Percentiles rank a stretch among this genome's conserved stretches.
These are phyloP conservation scores for Acanthamoeba triangularis DNA, from an alignment of 208 protist genomes.

Conservation along the genomic window DNA sequence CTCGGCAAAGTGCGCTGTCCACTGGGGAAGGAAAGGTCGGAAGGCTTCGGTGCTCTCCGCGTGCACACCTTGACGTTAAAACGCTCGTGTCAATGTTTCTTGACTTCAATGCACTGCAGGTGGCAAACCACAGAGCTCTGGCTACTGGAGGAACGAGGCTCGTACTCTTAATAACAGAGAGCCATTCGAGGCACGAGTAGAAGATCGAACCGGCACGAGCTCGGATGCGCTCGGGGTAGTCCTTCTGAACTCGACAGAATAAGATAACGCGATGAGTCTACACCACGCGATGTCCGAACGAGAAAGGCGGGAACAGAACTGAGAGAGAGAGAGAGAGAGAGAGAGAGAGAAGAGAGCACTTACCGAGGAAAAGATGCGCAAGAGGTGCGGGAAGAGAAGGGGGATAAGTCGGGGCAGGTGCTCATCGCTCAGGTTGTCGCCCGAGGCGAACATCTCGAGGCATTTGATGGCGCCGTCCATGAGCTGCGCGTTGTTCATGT, in stretches of 20 bases:
- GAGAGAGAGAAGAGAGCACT: not conserved
- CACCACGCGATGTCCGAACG: not conserved
- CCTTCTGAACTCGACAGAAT: not conserved
- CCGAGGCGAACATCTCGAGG: slow-evolving; percentile 70
- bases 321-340: not conserved
- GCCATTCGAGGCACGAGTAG: slow-evolving; percentile 43
- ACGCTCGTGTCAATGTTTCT: not conserved
- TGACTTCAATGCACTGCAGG: not conserved
- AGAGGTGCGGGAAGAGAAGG: slow-evolving; percentile 25
- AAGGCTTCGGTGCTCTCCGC: not conserved
- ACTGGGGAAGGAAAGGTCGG: slow-evolving; percentile 11
- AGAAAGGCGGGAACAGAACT: too few relatives aligned
- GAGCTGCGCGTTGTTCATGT: not conserved
- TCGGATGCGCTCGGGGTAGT: slow-evolving; percentile 40
- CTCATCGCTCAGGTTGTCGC: slow-evolving; percentile 74
- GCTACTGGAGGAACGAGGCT: not conserved
- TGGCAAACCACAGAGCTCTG: not conserved
- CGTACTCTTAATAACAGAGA: slow-evolving; percentile 33
- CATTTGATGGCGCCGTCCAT: slow-evolving; percentile 60
- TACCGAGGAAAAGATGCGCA: slow-evolving; percentile 65
- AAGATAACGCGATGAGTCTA: not conserved
- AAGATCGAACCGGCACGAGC: slow-evolving; percentile 52
- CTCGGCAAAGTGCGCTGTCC: slow-evolving; percentile 29
- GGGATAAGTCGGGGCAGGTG: slow-evolving; percentile 70
- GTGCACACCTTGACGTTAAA: not conserved